Percentiles rank a stretch among this genome's conserved stretches.
phyloP scores from a whole-genome alignment of 78 protist species.

The Protostelium mycophagum region DNA sequence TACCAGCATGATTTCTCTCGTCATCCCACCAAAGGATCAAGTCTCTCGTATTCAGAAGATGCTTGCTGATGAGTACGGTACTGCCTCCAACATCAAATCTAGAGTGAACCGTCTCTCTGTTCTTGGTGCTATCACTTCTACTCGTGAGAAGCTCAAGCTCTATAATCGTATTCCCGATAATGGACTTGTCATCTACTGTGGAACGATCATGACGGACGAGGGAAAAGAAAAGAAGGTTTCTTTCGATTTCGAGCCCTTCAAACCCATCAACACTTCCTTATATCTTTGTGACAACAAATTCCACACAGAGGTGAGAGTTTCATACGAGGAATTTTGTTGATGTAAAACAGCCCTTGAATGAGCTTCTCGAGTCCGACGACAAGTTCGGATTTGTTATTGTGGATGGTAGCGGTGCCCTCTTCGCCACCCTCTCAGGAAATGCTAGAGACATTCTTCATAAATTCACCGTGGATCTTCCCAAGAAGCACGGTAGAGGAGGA shows the following conservation, averaged over 20 bases:
- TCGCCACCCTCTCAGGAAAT: slow-evolving; percentile 95
- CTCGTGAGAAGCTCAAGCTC: slow-evolving; percentile 89
- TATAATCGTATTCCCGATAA: slow-evolving; percentile 88
- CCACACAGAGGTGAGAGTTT: slow-evolving; percentile 81
- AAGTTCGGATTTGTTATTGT: slow-evolving; percentile 98
- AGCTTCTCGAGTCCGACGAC: slow-evolving; percentile 91
- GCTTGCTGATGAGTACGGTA: slow-evolving; percentile 98
- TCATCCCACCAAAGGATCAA: slow-evolving; percentile 96
- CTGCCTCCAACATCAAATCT: slow-evolving; percentile 98
- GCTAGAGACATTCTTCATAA: slow-evolving; percentile 91
- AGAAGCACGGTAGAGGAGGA: slow-evolving; percentile 99
- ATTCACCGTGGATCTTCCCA: slow-evolving; percentile 98
- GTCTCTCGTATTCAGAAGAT: slow-evolving; percentile 85
- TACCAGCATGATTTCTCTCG: slow-evolving; percentile 97
- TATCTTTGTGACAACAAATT: slow-evolving; percentile 99
- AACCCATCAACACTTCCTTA: slow-evolving; percentile 96
- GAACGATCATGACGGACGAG: slow-evolving; percentile 95
- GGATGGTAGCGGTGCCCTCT: slow-evolving; percentile 97
- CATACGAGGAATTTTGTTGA: too few species aligned
- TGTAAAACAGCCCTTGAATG: slow-evolving; percentile 69
- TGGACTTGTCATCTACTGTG: slow-evolving; percentile 98
- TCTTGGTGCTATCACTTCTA: slow-evolving; percentile 93
- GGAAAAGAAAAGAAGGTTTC: slow-evolving; percentile 95
- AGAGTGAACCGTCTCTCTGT: slow-evolving; percentile 93
- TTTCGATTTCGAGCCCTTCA: slow-evolving; percentile 98